Evolutionary conservation across 495 filamentous ascomycete species (phyloP).

Genomic region (Staphylotrichum longicolle): DNA sequence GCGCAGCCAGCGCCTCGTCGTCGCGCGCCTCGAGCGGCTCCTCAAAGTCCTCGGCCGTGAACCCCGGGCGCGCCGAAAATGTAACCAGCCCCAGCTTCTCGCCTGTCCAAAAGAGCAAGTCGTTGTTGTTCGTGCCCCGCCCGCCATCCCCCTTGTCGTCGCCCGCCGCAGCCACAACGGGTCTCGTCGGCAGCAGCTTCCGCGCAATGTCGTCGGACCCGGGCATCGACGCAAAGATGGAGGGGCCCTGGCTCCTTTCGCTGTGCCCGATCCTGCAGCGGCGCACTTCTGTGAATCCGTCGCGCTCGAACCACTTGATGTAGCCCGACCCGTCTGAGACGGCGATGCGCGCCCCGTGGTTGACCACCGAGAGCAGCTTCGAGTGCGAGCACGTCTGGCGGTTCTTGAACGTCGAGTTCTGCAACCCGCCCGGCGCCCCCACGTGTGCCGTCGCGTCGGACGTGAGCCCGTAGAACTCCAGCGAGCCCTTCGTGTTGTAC

Average conservation of each 20-base stretch:
- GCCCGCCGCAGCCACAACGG: slow-evolving; percentile 2
- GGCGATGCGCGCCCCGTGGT: slow-evolving; percentile 81
- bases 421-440: slow-evolving; percentile 36
- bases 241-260: slow-evolving; percentile 37
- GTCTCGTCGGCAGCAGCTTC: slow-evolving; percentile 64
- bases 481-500: slow-evolving; percentile 86
- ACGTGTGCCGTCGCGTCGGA: slow-evolving; percentile 25
- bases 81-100: slow-evolving; percentile 71
- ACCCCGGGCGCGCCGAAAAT: slow-evolving; percentile 53
- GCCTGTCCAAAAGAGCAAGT: slow-evolving; percentile 77
- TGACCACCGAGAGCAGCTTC: slow-evolving; percentile 78
- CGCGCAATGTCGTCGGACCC: slow-evolving; percentile 63
- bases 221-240: slow-evolving; percentile 49
- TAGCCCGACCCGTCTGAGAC: slow-evolving; percentile 81
- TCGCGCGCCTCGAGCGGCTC: slow-evolving; percentile 44
- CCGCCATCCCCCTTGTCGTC: not conserved
- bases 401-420: slow-evolving; percentile 59
- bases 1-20: slow-evolving; percentile 43
- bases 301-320: slow-evolving; percentile 88
- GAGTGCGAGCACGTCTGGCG: slow-evolving; percentile 77
- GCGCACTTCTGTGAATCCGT: slow-evolving; percentile 78
- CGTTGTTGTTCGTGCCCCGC: slow-evolving; percentile 44
- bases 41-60: slow-evolving; percentile 48
- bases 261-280: slow-evolving; percentile 65
- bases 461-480: slow-evolving; percentile 78